Base-by-base conservation (phyloP, 2,329 filamentous ascomycete genomes). In the Diaporthe batatas region DNA sequence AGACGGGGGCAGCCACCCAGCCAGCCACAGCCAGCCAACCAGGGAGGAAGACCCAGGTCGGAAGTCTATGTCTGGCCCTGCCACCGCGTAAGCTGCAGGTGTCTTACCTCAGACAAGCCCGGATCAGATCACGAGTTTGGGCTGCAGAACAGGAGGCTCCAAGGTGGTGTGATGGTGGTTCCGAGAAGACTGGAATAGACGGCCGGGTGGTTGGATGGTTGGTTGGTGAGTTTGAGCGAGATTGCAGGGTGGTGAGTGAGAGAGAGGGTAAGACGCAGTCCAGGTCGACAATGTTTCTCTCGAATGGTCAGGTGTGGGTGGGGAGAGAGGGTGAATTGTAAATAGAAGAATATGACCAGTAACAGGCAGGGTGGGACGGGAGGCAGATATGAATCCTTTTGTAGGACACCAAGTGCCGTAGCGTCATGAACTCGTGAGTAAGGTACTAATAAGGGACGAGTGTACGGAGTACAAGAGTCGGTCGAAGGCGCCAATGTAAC, bases 381-480 rank as follows among this genome's bases (percentile, higher is more conserved):
- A 65, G 65, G 73, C 68, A 62, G 73, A 70, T 72, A 55, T 25
- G 64, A 70, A 57, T 72, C 57, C 62, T 72, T 70, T 72, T 72
- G 73, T 74, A 74, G 58, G 69, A 72, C 65, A 72, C 59, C 70
- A 57, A 51, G 65, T 59, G 65, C 72, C 32, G 73, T 74, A 72
- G 71, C 58, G 70, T 70, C 29, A 62, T 54, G 25, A 55, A 47
- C 57, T 64, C 55, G 34, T 62, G 64, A 32, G 64, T 72, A 65
- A 18, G 39, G 39, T 42, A 42, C 39, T 6, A 18, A 49, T 6
- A 18, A 49, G 59, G 65, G 62, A 58, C 47, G 58, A 69, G 68
- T 57, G 29, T 29, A 29, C 29, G 29, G 29, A 29, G 29, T 29
- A 29, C 29, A 29, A 29, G 29, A 53, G 55, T 39, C 11, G 36